Conservation (phyloP, 2,329 filamentous ascomycete species). For the Claviceps maximensis region DNA sequence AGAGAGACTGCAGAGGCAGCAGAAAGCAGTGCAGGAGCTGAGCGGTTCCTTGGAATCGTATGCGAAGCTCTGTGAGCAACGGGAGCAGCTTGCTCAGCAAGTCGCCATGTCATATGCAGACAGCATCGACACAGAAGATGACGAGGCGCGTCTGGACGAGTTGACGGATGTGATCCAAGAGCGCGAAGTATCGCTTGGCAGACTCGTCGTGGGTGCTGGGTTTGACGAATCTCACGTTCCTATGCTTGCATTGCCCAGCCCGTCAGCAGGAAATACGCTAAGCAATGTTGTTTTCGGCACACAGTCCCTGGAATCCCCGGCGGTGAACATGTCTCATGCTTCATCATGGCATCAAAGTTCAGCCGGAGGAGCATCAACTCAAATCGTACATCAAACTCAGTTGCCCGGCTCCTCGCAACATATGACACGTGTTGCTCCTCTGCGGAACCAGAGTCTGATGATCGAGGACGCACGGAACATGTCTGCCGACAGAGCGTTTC, state of each 20-base stretch:
- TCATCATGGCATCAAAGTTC: conserved; percentile 21
- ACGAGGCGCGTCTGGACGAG: conserved; percentile 36
- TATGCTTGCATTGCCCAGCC: conserved; percentile 12
- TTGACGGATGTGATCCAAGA: conserved; percentile 31
- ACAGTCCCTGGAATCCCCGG: conserved; percentile 22
- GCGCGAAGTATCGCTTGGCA: conserved; percentile 29
- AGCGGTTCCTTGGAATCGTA: conserved; percentile 29
- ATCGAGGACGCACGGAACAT: conserved; percentile 13
- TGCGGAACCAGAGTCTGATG: conserved; percentile 11
- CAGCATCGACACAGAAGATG: conserved; percentile 36
- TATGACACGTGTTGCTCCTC: conserved; percentile 8
- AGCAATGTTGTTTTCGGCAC: conserved; percentile 29
- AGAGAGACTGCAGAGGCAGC: conserved; percentile 31
- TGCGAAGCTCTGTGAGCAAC: conserved; percentile 26
- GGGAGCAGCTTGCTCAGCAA: conserved; percentile 31
- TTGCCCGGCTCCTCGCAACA: conserved; percentile 18
- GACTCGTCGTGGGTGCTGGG: conserved; percentile 28
- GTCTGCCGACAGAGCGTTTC: conserved; percentile 12
- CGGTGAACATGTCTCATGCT: conserved; percentile 20
- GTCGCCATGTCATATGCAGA: conserved; percentile 38
- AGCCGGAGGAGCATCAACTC: conserved; percentile 23
- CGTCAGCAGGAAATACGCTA: conserved; percentile 6
- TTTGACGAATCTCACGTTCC: conserved; percentile 30
- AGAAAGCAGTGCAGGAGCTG: conserved; percentile 29
- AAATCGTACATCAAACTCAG: conserved; percentile 41